Base-by-base conservation (phyloP, 768 basidiomycete genomes). In the Tricholoma hemisulphureum region DNA sequence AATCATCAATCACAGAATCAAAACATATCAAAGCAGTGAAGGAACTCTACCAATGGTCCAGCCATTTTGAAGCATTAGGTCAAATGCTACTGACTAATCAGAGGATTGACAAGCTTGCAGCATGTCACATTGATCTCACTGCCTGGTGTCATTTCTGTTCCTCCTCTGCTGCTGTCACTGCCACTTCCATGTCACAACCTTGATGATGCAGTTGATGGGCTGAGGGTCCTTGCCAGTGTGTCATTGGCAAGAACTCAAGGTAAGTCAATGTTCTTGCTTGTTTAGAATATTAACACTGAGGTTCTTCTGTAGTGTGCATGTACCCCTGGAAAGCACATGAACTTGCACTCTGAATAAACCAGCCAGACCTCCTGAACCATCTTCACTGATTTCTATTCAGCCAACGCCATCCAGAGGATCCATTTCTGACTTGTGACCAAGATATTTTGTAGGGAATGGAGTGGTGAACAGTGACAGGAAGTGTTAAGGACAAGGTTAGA, bases 71-170 rank as follows among this genome's bases (percentile, higher is more conserved):
- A 29, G 57, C 67, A 20, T 54, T 67, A 6, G 53, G 49, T 7
- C 67, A 69, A 51, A 65, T 69, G 59, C 61, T 69, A 4, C n/a
- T 57, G 8, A 65, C 59, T 24, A 53, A 43, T 41, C 20, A 31
- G 29, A 23, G 23, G n/a, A 1, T 56, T 26, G 55, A 32, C 34
- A 59, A 62, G 23, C 51, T 62, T 20, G 58, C 58, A 11, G 58
- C 62, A 39, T 43, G 56, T 14, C 35, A 56, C 14, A 23, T 26
- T 13, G 16, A 56, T 34, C 61, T 60, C 39, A 28, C 55, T 16
- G 28, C 28, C 23, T 1, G 2, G 6, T 6, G 5, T 34, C 23
- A 20, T 20, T 21, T n/a, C 23, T 18, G 24, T 34, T n/a, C 28
- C 11, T 32, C 3, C 9, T 18, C 21, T 4, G 18, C 39, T 14